These are phyloP conservation scores for Pistacia atlantica DNA, from an alignment of 345 rosid species.

Conservation along the genomic window DNA sequence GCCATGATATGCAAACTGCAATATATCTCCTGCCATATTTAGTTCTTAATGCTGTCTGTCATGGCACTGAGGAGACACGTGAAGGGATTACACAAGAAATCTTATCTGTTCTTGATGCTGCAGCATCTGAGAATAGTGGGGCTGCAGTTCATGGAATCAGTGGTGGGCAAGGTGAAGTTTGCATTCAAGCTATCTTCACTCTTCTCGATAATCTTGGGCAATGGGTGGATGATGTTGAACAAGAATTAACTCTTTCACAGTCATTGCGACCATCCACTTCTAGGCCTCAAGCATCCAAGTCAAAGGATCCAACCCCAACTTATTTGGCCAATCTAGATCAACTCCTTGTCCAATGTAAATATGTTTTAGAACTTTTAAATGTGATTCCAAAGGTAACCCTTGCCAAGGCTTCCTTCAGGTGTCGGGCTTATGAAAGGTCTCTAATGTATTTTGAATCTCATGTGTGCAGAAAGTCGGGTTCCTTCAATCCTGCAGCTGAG, in stretches of 20 bases:
- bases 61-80: constrained; percentile 85
- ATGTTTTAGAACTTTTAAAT: constrained; percentile 83
- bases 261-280: constrained; percentile 56
- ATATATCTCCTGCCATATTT: constrained; percentile 86
- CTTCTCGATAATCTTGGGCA: constrained; percentile 98
- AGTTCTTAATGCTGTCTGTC: constrained; percentile 86
- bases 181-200: constrained; percentile 92
- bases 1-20: constrained; percentile 96
- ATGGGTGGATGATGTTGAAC: constrained; percentile 94
- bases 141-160: constrained; percentile 51
- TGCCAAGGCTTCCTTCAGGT: constrained; percentile 86
- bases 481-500: constrained; percentile 94
- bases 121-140: constrained; percentile 72
- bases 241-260: constrained; percentile 79
- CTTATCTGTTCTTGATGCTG: constrained; percentile 85
- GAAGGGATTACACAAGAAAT: constrained; percentile 83
- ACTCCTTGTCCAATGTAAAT: constrained; percentile 76
- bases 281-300: constrained; percentile 63
- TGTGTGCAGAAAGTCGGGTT: constrained; percentile 82
- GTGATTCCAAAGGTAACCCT: constrained; percentile 88
- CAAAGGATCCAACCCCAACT: constrained; percentile 53
- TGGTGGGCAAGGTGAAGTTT: constrained; percentile 86
- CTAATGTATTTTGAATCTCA: constrained; percentile 96
- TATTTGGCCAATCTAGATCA: constrained; percentile 64
- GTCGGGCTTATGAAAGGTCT: constrained; percentile 96